These are phyloP conservation scores for Diatrype stigma DNA, from an alignment of 2,329 filamentous ascomycete genomes.

Conservation along the genomic window DNA sequence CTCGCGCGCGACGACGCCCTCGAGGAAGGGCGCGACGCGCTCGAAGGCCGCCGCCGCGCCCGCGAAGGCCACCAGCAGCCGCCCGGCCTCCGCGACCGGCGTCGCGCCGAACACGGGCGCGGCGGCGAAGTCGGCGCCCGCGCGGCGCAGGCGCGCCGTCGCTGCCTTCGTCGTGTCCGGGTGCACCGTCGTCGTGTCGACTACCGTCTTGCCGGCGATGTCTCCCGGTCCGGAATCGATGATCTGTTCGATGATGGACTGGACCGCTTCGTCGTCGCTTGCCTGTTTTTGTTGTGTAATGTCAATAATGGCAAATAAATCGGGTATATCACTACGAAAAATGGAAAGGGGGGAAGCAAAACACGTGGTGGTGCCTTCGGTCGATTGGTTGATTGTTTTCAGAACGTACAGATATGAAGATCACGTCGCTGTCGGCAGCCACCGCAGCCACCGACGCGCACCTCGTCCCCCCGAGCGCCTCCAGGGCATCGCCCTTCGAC, in stretches of 20 bases:
- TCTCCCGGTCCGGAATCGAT: slow-evolving; percentile 8
- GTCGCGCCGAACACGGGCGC: slow-evolving; percentile 49
- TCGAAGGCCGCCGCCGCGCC: slow-evolving; percentile 34
- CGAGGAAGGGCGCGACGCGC: slow-evolving; percentile 33
- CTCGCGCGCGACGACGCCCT: slow-evolving; percentile 37
- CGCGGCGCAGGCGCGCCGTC: slow-evolving; percentile 21
- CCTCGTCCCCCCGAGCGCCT: slow-evolving; percentile 23
- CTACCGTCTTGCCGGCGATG: slow-evolving; percentile 32
- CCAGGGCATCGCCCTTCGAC: slow-evolving; percentile 35
- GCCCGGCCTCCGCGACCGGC: slow-evolving; percentile 39
- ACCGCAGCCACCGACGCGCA: slow-evolving; percentile 21
- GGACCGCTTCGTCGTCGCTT: slow-evolving; percentile 38
- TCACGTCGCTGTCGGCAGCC: slow-evolving; percentile 26
- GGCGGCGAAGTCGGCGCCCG: slow-evolving; percentile 35
- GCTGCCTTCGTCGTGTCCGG: slow-evolving; percentile 34
- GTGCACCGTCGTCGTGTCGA: slow-evolving; percentile 49
- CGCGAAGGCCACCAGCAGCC: slow-evolving; percentile 42
- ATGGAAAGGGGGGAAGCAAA: no score
- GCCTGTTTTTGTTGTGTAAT: slow-evolving; percentile 13
- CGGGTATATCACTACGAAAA: no score
- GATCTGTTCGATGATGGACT: slow-evolving; percentile 26
- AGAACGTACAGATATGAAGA: slow-evolving; percentile 29
- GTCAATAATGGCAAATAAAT: no score
- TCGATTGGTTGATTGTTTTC: no score
- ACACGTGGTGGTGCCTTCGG: no score